Conservation (phyloP, 495 filamentous ascomycete genomes). For the Apiosordaria backusii region DNA sequence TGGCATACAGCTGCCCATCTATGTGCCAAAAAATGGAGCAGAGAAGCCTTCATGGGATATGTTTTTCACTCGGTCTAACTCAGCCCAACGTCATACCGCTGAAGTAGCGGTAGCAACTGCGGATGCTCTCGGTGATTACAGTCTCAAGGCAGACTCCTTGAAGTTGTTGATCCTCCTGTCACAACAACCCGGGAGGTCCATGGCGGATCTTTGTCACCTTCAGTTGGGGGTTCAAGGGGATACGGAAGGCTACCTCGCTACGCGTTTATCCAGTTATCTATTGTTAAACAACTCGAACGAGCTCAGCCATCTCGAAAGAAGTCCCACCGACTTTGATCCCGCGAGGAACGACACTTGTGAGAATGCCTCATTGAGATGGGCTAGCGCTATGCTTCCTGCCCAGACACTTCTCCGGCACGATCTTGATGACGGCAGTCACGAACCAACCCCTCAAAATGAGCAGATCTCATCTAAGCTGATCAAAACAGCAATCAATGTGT, state of each 20-base stretch:
- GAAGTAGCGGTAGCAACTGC: slow-evolving; percentile 21
- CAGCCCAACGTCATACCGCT: slow-evolving; percentile 6
- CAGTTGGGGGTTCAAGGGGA: background rate
- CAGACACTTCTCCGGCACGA: background rate
- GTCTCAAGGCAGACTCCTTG: slow-evolving; percentile 14
- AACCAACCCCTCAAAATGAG: background rate
- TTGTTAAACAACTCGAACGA: background rate
- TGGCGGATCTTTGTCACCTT: background rate
- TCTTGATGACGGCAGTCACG: background rate
- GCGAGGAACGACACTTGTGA: background rate
- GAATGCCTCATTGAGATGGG: background rate
- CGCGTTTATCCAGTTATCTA: background rate
- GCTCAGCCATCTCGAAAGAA: background rate
- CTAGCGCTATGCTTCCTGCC: background rate
- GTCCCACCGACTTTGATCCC: background rate
- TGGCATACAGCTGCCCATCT: slow-evolving; percentile 22
- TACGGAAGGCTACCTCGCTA: background rate
- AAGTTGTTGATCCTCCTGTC: slow-evolving; percentile 23
- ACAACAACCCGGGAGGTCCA: background rate
- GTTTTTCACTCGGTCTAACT: slow-evolving; percentile 9
- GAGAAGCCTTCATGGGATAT: slow-evolving; percentile 20
- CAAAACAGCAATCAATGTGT: background rate
- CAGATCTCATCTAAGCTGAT: background rate
- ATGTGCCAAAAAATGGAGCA: slow-evolving; percentile 11
- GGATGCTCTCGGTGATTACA: slow-evolving; percentile 16